Conservation (phyloP, 345 rosid genomes). For the Ceriops zippeliana region DNA sequence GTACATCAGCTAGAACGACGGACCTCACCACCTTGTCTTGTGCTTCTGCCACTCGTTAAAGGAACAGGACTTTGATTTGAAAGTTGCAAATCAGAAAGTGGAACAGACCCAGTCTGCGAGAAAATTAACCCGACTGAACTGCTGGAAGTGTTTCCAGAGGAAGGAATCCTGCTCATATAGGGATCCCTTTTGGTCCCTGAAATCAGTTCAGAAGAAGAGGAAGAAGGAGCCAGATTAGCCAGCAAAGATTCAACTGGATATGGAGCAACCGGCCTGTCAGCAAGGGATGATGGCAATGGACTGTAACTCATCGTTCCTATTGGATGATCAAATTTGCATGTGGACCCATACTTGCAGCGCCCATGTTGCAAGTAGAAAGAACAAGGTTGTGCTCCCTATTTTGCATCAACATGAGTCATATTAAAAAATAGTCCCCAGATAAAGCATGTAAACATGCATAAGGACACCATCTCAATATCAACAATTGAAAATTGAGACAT, state of each 20-base stretch:
- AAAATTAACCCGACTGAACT: conserved; percentile 67
- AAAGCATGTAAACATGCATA: background rate
- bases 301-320: conserved; percentile 23
- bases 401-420: background rate
- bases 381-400: conserved; percentile 25
- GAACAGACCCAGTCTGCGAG: conserved; percentile 60
- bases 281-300: conserved; percentile 21
- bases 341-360: conserved; percentile 28
- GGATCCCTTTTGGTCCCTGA: conserved; percentile 11
- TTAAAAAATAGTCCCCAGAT: background rate
- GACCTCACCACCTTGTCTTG: conserved; percentile 62
- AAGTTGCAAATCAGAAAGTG: conserved; percentile 64
- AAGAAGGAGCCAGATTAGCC: conserved; percentile 21
- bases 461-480: background rate
- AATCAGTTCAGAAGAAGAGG: conserved; percentile 23
- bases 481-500: background rate
- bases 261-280: conserved; percentile 24
- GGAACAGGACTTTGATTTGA: conserved; percentile 67
- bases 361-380: conserved; percentile 25
- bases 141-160: conserved; percentile 55
- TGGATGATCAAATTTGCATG: conserved; percentile 33
- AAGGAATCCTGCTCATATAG: conserved; percentile 21
- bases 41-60: conserved; percentile 59
- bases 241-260: conserved; percentile 24
- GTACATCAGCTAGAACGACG: conserved; percentile 59